Percentiles rank a stretch among this genome's conserved stretches.
These are phyloP conservation scores for Trichoderma gamsii DNA, from an alignment of 495 filamentous ascomycete genomes.

Conservation along the genomic window DNA sequence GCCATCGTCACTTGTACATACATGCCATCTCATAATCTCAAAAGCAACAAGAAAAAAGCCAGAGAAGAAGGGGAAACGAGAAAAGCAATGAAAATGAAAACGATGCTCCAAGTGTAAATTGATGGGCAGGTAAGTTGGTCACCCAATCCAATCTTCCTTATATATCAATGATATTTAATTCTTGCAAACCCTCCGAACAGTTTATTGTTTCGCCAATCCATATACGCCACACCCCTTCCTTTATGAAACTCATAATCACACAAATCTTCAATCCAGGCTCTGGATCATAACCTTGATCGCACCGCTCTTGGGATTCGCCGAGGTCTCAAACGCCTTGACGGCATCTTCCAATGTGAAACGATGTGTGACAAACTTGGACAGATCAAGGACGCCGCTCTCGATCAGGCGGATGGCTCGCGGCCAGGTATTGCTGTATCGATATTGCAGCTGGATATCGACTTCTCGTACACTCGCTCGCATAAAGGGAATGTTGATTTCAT, in stretches of 20 bases:
- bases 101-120: background rate
- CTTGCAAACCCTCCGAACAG: background rate
- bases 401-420: conserved; percentile 84
- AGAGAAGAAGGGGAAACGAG: background rate
- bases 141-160: background rate
- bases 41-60: too few species aligned
- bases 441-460: conserved; percentile 92
- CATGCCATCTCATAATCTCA: background rate
- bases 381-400: conserved; percentile 71
- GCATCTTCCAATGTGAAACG: conserved; percentile 80
- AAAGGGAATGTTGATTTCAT: conserved; percentile 89
- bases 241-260: background rate
- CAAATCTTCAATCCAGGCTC: conserved; percentile 41
- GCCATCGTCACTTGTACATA: background rate
- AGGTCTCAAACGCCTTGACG: conserved; percentile 79
- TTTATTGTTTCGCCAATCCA: background rate
- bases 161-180: background rate
- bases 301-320: conserved; percentile 78
- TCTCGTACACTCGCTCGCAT: conserved; percentile 86
- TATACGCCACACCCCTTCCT: background rate
- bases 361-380: conserved; percentile 80
- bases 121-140: background rate
- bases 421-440: conserved; percentile 94
- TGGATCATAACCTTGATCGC: conserved; percentile 94
- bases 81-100: background rate